Percentiles rank a stretch among this genome's conserved stretches.
Conservation (phyloP, 208 protist species). For the Trypanosoma melophagium region DNA sequence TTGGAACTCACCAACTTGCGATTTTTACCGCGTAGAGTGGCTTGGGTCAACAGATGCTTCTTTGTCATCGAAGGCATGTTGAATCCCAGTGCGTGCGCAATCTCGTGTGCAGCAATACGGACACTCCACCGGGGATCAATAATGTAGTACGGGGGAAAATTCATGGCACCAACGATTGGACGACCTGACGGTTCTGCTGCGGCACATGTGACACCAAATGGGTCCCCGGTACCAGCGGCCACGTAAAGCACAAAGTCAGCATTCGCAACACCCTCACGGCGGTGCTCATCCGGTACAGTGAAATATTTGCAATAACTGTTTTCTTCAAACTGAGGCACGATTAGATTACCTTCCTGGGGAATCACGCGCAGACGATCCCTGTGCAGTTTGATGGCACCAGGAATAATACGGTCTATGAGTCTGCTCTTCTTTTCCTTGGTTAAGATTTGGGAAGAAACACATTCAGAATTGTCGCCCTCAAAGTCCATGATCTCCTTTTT, state of each 20-base stretch:
- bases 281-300: constrained; percentile 16
- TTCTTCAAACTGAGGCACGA: background rate
- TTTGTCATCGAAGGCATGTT: too few relatives aligned
- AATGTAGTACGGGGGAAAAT: constrained; percentile 11
- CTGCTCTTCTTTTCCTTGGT: too few relatives aligned
- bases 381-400: constrained; percentile 21
- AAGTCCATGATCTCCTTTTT: too few relatives aligned
- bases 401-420: constrained; percentile 16
- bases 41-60: constrained; percentile 9
- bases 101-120: constrained; percentile 34
- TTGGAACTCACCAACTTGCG: constrained; percentile 9
- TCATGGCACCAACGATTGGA: constrained; percentile 28
- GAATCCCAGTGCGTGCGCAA: constrained; percentile 49
- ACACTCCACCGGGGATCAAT: background rate
- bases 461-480: too few relatives aligned
- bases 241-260: background rate
- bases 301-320: constrained; percentile 1
- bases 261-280: background rate
- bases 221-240: background rate
- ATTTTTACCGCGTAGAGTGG: background rate
- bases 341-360: background rate
- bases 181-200: constrained; percentile 10
- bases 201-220: constrained; percentile 35
- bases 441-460: too few relatives aligned
- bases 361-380: constrained; percentile 21